phyloP scores from a whole-genome alignment of 345 rosid genomes.

The Cardamine resedifolia region DNA sequence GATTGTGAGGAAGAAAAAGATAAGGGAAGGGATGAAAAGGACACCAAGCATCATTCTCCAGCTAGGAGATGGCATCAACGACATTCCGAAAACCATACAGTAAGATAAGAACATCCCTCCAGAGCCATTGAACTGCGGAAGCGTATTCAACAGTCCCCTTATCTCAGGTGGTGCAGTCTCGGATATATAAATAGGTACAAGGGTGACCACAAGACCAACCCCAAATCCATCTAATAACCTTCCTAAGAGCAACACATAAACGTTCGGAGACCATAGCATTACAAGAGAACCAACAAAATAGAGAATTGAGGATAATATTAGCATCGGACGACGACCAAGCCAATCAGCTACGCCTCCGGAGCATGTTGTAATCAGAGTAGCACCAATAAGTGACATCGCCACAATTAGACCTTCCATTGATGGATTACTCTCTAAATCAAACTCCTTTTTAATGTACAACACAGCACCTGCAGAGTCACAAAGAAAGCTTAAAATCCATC shows the following conservation, averaged over 20 bases:
- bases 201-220: constrained; percentile 84
- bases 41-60: constrained; percentile 99
- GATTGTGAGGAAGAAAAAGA: constrained; percentile 57
- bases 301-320: constrained; percentile 71
- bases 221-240: constrained; percentile 95
- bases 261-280: constrained; percentile 96
- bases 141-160: constrained; percentile 80
- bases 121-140: constrained; percentile 93
- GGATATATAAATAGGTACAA: constrained; percentile 88
- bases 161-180: constrained; percentile 98
- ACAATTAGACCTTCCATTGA: constrained; percentile 84
- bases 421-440: constrained; percentile 66
- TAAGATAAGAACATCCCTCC: constrained; percentile 92
- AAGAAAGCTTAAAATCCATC: background rate
- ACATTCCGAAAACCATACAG: constrained; percentile 93
- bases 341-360: constrained; percentile 82
- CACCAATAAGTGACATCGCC: constrained; percentile 95
- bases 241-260: constrained; percentile 73
- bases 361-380: constrained; percentile 78
- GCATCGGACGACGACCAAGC: constrained; percentile 90
- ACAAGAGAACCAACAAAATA: constrained; percentile 73
- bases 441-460: constrained; percentile 84
- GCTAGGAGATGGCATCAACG: constrained; percentile 62
- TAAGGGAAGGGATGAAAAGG: constrained; percentile 74
- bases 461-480: constrained; percentile 69